phyloP scores from a whole-genome alignment of 2,329 filamentous ascomycete species.

The Epichloe scottii region DNA sequence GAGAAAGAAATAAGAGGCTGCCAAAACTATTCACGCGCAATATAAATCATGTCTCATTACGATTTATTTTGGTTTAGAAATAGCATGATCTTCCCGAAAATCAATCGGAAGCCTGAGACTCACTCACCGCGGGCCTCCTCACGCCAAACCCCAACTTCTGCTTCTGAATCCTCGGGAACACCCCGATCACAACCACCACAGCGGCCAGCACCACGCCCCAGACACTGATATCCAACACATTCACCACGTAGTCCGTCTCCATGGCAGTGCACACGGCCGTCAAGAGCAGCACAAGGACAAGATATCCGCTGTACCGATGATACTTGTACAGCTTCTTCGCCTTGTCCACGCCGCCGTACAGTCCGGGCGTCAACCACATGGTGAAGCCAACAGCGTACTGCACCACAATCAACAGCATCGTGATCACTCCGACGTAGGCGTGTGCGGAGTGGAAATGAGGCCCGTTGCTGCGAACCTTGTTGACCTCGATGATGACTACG shows the following conservation, averaged over 20 bases:
- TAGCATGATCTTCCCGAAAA: too few species aligned
- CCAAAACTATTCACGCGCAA: too few species aligned
- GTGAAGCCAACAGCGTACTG: slow-evolving; percentile 74
- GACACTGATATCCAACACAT: slow-evolving; percentile 56
- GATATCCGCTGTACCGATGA: slow-evolving; percentile 68
- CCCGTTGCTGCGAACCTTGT: slow-evolving; percentile 60
- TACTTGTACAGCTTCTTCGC: slow-evolving; percentile 86
- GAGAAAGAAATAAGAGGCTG: too few species aligned
- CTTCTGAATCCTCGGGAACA: slow-evolving; percentile 69
- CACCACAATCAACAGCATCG: slow-evolving; percentile 54
- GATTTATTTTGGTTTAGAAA: background rate
- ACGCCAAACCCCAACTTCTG: slow-evolving; percentile 40
- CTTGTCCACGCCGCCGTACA: slow-evolving; percentile 68
- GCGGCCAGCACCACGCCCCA: slow-evolving; percentile 62
- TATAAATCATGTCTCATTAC: background rate
- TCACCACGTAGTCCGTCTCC: slow-evolving; percentile 60
- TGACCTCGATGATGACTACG: slow-evolving; percentile 63
- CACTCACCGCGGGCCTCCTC: background rate
- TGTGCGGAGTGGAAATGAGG: slow-evolving; percentile 71
- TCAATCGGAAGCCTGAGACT: background rate
- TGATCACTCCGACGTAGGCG: slow-evolving; percentile 68
- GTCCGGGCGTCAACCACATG: slow-evolving; percentile 60
- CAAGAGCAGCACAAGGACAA: slow-evolving; percentile 56
- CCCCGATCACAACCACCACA: slow-evolving; percentile 54
- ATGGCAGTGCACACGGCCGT: slow-evolving; percentile 65